Percentiles rank a stretch among this genome's conserved stretches.
Evolutionary conservation across 2,329 filamentous ascomycete species (phyloP).

Genomic region (Fusarium protoensiforme): DNA sequence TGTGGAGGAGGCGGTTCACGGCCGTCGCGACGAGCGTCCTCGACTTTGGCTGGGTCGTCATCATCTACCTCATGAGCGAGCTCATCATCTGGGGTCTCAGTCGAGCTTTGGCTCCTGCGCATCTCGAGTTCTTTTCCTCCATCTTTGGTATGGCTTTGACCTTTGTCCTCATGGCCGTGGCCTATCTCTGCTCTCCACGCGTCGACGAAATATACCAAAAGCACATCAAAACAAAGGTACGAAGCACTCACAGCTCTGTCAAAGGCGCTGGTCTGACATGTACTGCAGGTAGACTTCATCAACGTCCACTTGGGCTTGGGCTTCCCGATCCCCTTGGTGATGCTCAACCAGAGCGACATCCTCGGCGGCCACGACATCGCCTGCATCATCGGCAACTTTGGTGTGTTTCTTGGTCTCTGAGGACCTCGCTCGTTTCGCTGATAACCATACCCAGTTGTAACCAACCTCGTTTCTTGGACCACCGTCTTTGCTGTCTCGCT

Average conservation of each 20-base stretch:
- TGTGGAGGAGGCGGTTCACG: constrained; percentile 35
- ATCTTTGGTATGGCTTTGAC: constrained; percentile 60
- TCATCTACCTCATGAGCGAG: constrained; percentile 55
- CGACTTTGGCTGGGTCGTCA: constrained; percentile 46
- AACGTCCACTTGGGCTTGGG: constrained; percentile 63
- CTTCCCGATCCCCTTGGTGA: constrained; percentile 62
- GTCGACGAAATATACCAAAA: constrained; percentile 44
- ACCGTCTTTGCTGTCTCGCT: constrained; percentile 44
- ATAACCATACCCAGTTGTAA: constrained; percentile 43
- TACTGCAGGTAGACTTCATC: constrained; percentile 58
- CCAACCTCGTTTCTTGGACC: constrained; percentile 50
- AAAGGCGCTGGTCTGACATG: neutral
- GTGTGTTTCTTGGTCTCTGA: constrained; percentile 44
- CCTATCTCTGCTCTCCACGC: constrained; percentile 25
- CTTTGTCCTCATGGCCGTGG: constrained; percentile 49
- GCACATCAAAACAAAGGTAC: constrained; percentile 50
- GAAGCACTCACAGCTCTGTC: neutral
- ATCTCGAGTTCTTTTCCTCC: constrained; percentile 58
- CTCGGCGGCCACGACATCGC: constrained; percentile 51
- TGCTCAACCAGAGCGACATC: constrained; percentile 52
- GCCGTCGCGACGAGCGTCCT: constrained; percentile 4
- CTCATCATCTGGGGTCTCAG: constrained; percentile 59
- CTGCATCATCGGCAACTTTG: constrained; percentile 56
- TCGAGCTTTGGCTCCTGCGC: constrained; percentile 44
- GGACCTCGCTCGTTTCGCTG: neutral